Conservation (phyloP, 805 yeast species). For the Schwanniomyces vanrijiae region DNA sequence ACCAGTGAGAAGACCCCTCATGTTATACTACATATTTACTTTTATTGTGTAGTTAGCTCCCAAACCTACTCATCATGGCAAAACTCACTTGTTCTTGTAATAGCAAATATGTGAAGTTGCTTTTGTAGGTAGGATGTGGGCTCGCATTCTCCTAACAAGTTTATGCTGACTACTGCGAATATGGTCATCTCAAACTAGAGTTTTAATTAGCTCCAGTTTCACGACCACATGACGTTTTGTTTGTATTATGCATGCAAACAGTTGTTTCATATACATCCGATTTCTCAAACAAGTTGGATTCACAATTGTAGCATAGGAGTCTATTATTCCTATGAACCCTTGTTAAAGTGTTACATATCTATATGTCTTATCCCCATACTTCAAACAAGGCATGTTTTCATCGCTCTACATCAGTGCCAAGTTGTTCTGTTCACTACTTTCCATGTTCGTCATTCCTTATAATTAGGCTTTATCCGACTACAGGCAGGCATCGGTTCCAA, state of each 20-base stretch:
- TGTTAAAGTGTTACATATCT: too few species aligned
- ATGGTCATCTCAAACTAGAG: neutral
- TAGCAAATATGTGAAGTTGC: neutral
- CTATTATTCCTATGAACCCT: too few species aligned
- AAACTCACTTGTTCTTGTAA: neutral
- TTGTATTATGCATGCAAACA: neutral
- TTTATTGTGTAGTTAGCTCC: neutral
- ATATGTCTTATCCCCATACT: too few species aligned
- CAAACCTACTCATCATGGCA: too few species aligned
- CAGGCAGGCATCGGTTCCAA: neutral
- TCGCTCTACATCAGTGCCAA: neutral
- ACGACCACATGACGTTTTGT: neutral
- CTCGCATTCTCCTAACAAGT: neutral
- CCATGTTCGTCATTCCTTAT: neutral
- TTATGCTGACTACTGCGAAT: neutral
- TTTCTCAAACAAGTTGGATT: neutral
- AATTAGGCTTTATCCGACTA: neutral
- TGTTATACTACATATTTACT: neutral
- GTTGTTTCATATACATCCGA: neutral
- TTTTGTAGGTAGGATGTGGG: neutral
- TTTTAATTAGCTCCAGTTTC: neutral
- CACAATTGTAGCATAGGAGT: neutral
- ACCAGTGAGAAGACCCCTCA: neutral
- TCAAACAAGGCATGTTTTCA: neutral
- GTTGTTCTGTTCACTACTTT: neutral